Conservation (phyloP, 2,329 filamentous ascomycete genomes). For the Diplodia corticola region DNA sequence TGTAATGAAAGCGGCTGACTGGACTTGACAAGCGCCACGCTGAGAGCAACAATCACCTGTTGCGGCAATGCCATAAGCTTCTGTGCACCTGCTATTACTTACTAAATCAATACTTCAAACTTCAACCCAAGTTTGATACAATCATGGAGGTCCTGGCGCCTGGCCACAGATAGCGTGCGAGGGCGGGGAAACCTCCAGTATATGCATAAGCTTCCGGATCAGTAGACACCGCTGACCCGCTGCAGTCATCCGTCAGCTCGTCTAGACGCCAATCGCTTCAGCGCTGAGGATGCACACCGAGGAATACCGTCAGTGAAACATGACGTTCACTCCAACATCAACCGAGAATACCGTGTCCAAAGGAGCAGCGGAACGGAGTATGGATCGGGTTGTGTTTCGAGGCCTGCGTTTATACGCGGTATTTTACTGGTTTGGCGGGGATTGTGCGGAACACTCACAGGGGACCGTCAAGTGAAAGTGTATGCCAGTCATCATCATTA, state of each 20-base stretch:
- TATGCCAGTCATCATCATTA: constrained; percentile 13
- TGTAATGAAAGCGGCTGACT: background rate
- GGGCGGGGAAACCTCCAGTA: background rate
- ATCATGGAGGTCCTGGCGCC: background rate
- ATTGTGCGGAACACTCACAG: background rate
- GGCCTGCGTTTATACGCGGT: background rate
- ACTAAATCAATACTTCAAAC: background rate
- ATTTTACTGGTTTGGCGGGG: background rate
- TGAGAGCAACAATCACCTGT: background rate
- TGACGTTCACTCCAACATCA: background rate
- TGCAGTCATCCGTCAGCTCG: background rate
- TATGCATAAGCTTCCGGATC: background rate
- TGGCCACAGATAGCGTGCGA: background rate
- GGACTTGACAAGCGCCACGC: background rate
- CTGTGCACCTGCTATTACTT: background rate
- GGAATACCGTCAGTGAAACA: background rate
- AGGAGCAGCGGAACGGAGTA: background rate
- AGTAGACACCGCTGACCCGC: background rate
- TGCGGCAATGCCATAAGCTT: background rate
- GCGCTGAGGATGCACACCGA: background rate
- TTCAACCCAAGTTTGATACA: background rate
- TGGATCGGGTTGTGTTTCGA: background rate
- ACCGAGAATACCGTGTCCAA: background rate
- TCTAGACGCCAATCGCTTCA: background rate
- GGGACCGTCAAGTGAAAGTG: background rate